Evolutionary conservation across 1,284 basidiomycete genomes (phyloP).

Genomic region (Marasmius oreades): DNA sequence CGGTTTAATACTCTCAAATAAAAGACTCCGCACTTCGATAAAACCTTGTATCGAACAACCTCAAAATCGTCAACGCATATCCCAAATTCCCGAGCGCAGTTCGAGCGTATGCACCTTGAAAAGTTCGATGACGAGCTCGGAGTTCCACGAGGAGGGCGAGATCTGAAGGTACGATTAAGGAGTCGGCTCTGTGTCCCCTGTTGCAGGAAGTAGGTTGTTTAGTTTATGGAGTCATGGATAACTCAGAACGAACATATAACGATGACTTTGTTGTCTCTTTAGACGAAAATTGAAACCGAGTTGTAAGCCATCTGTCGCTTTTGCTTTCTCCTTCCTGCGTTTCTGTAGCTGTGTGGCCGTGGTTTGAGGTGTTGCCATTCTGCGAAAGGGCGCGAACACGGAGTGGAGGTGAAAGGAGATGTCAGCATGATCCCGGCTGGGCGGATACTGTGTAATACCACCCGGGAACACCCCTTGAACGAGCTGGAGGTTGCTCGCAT

Average conservation of each 20-base stretch:
- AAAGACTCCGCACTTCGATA: constrained; percentile 51
- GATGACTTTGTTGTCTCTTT: neutral
- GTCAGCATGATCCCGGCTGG: too few relatives aligned
- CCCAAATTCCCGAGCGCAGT: constrained; percentile 74
- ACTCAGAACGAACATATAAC: neutral
- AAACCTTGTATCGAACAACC: constrained; percentile 74
- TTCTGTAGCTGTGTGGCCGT: neutral
- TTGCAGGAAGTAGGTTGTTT: neutral
- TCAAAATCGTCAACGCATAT: constrained; percentile 70
- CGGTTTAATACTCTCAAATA: neutral
- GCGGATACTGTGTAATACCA: too few relatives aligned
- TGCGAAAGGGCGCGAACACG: too few relatives aligned
- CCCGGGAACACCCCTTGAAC: too few relatives aligned
- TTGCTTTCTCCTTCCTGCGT: neutral
- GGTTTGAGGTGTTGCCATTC: too few relatives aligned
- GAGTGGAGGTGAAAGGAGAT: too few relatives aligned
- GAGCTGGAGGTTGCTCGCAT: too few relatives aligned
- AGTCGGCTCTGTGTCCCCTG: constrained; percentile 59
- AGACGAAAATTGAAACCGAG: neutral
- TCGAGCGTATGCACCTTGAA: constrained; percentile 77
- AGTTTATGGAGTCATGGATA: neutral
- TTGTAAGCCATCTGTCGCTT: neutral
- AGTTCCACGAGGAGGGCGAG: constrained; percentile 71
- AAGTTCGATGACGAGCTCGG: constrained; percentile 75
- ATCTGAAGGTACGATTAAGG: constrained; percentile 51